Conservation (phyloP, 2,329 filamentous ascomycete species). For the Colletotrichum cereale region DNA sequence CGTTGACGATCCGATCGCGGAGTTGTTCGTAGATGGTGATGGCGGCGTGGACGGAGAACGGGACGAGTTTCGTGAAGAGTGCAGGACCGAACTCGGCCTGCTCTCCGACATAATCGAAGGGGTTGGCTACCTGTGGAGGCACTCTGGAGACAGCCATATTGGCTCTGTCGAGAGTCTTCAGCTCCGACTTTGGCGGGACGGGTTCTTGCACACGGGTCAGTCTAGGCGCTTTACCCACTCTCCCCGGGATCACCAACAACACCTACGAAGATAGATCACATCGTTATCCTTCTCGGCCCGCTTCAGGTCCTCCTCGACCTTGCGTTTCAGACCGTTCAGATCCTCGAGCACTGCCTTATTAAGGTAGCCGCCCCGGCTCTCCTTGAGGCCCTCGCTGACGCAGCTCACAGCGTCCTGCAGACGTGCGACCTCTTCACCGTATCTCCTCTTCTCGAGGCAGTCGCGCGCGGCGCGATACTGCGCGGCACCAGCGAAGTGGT, state of each 20-base stretch:
- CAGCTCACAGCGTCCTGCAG: conserved; percentile 85
- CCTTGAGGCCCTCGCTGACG: conserved; percentile 87
- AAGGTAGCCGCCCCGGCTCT: conserved; percentile 78
- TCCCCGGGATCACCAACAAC: conserved; percentile 5
- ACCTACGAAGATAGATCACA: conserved; percentile 85
- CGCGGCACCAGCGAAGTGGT: conserved; percentile 95
- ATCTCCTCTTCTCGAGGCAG: conserved; percentile 91
- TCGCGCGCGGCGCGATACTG: conserved; percentile 93
- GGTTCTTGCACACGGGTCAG: conserved; percentile 65
- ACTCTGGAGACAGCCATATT: conserved; percentile 87
- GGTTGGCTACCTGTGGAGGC: conserved; percentile 85
- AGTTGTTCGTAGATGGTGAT: conserved; percentile 96
- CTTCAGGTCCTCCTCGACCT: conserved; percentile 88
- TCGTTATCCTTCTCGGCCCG: conserved; percentile 97
- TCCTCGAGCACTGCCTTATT: conserved; percentile 86
- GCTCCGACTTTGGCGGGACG: conserved; percentile 88
- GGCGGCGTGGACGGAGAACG: conserved; percentile 94
- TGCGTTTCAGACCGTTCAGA: conserved; percentile 83
- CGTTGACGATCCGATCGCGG: conserved; percentile 89
- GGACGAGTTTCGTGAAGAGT: conserved; percentile 90
- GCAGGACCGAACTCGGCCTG: conserved; percentile 84
- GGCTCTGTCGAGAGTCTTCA: conserved; percentile 86
- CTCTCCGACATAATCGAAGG: conserved; percentile 84
- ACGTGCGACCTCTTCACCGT: conserved; percentile 93
- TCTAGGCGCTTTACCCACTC: neutral